phyloP scores from a whole-genome alignment of 345 rosid species.

The Geranium rotundifolium region DNA sequence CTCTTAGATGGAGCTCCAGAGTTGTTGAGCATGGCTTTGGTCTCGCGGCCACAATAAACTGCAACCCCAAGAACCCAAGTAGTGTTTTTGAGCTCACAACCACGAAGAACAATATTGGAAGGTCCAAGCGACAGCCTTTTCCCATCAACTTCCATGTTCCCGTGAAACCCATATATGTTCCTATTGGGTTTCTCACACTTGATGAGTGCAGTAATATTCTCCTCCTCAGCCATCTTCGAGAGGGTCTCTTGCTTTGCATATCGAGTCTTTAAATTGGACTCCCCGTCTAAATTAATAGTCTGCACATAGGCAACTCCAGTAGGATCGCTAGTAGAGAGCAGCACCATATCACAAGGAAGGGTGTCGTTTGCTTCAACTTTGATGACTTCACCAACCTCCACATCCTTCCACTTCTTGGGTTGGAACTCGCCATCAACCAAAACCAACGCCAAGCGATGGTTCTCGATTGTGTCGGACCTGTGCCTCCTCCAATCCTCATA shows the following conservation, averaged over 20 bases:
- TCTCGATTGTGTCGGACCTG: constrained; percentile 77
- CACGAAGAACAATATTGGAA: constrained; percentile 79
- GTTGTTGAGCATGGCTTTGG: constrained; percentile 93
- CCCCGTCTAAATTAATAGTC: constrained; percentile 95
- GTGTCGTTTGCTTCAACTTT: constrained; percentile 61
- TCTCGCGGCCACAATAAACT: constrained; percentile 85
- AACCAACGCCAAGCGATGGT: constrained; percentile 66
- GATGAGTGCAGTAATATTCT: constrained; percentile 45
- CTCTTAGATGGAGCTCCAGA: constrained; percentile 93
- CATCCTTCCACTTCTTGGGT: constrained; percentile 70
- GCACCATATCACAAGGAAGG: constrained; percentile 88
- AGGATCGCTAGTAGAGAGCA: constrained; percentile 85
- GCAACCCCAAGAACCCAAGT: constrained; percentile 70
- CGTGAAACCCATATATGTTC: constrained; percentile 90
- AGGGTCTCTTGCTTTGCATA: constrained; percentile 97
- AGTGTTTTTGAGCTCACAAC: constrained; percentile 92
- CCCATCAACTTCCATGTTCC: constrained; percentile 74
- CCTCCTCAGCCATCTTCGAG: constrained; percentile 46
- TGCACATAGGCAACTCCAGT: constrained; percentile 93
- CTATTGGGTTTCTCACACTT: constrained; percentile 95
- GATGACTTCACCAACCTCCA: constrained; percentile 72
- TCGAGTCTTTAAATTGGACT: constrained; percentile 84
- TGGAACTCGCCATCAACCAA: constrained; percentile 42
- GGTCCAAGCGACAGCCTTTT: constrained; percentile 88
- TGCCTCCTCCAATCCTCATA: constrained; percentile 92